Percentiles rank a stretch among this genome's conserved stretches.
Evolutionary conservation across 139 green algal species (phyloP).

Genomic region (Pleodorina starrii): DNA sequence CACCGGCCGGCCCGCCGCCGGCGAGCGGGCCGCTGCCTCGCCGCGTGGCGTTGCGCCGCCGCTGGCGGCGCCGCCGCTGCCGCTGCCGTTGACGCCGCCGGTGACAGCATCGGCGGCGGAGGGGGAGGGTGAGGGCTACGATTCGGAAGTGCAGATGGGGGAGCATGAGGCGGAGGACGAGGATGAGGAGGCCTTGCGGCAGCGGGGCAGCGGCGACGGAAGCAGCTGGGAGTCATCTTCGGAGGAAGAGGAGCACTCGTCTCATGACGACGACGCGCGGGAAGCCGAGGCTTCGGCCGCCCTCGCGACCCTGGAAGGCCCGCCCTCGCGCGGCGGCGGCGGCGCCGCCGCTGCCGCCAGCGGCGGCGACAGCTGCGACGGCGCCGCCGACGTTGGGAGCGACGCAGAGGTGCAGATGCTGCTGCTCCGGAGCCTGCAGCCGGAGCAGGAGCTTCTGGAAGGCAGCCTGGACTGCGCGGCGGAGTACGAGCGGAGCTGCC

Average conservation of each 20-base stretch:
- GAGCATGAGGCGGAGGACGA: background rate
- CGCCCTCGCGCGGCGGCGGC: background rate
- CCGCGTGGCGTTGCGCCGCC: no score
- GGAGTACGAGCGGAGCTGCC: conserved; percentile 5
- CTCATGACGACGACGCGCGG: no score
- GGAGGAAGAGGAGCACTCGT: background rate
- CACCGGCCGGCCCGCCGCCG: background rate
- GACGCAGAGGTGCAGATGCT: background rate
- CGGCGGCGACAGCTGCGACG: background rate
- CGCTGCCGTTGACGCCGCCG: background rate
- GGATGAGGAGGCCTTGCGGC: background rate
- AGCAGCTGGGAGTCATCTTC: background rate
- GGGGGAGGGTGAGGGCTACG: background rate
- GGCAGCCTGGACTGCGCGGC: conserved; percentile 35
- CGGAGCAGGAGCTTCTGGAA: background rate
- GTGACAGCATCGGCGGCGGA: background rate
- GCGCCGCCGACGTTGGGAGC: background rate
- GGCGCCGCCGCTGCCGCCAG: background rate
- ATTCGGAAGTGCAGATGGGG: background rate
- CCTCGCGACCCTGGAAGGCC: no score
- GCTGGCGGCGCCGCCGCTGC: background rate
- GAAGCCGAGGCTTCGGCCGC: background rate
- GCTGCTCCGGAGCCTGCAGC: conserved; percentile 20
- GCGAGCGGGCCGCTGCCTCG: no score
- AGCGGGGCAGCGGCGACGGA: background rate